These are phyloP conservation scores for Monosporascus sp. DNA, from an alignment of 2,329 filamentous ascomycete genomes.

Conservation along the genomic window DNA sequence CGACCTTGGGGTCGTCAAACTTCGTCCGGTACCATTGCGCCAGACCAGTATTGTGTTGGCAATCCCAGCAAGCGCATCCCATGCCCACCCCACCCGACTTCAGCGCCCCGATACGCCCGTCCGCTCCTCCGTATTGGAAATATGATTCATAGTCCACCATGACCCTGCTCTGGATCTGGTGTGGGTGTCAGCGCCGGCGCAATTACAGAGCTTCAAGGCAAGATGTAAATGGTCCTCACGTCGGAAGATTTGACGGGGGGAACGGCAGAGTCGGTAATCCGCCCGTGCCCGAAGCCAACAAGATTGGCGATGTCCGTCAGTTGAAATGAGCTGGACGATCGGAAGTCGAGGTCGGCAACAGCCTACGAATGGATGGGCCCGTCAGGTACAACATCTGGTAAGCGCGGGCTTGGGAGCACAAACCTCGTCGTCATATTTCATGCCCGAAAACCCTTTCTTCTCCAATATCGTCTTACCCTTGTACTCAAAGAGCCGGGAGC, in stretches of 20 bases:
- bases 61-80: neutral
- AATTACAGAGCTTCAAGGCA: too few relatives aligned
- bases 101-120: neutral
- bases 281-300: neutral
- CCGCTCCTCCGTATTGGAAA: conserved; percentile 2
- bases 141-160: conserved; percentile 4
- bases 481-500: neutral
- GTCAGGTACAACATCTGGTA: too few relatives aligned
- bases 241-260: neutral
- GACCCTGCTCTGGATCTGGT: neutral
- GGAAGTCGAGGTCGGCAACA: neutral
- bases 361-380: neutral
- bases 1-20: conserved; percentile 1
- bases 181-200: too few relatives aligned
- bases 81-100: neutral
- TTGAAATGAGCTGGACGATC: neutral
- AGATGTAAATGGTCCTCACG: neutral
- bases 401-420: neutral
- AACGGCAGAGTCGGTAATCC: neutral
- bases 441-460: neutral
- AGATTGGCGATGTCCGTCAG: neutral
- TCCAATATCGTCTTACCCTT: neutral
- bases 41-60: neutral
- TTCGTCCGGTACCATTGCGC: neutral
- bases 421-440: conserved; percentile 21